Percentiles rank a stretch among this genome's conserved stretches.
Evolutionary conservation across 805 yeast species (phyloP).

Genomic region (Pichia californica): DNA sequence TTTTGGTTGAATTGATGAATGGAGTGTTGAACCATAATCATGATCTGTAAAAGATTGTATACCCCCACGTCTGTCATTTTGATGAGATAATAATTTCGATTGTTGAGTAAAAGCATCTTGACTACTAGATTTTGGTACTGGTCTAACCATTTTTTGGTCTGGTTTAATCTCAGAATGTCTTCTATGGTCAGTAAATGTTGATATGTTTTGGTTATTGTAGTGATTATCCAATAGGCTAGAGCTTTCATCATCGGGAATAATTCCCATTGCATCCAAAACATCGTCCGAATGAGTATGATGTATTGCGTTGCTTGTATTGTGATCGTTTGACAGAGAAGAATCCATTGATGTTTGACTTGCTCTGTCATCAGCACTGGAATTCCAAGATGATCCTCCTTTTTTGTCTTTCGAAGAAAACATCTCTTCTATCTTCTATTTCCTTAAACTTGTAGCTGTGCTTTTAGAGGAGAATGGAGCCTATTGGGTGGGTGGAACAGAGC

Average conservation of each 20-base stretch:
- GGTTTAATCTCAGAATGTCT: slow-evolving; percentile 1
- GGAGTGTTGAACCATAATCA: slow-evolving; percentile 1
- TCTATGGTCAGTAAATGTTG: slow-evolving; percentile 8
- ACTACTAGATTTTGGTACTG: neutral
- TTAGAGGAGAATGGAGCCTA: too few species aligned
- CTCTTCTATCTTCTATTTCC: too few species aligned
- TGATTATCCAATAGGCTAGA: neutral
- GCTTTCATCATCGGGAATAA: slow-evolving; percentile 6
- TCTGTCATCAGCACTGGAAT: neutral
- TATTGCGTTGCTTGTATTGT: neutral
- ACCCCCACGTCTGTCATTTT: slow-evolving; percentile 6
- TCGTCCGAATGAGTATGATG: slow-evolving; percentile 3
- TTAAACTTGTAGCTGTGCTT: too few species aligned
- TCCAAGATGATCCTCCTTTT: too few species aligned
- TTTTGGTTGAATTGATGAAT: neutral
- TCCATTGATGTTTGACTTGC: neutral
- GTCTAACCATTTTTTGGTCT: slow-evolving; percentile 8
- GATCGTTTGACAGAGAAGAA: neutral
- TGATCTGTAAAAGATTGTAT: neutral
- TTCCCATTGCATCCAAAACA: slow-evolving; percentile 13
- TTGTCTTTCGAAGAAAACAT: too few species aligned
- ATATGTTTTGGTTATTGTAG: neutral
- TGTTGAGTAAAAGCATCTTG: slow-evolving; percentile 6
- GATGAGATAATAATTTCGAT: slow-evolving; percentile 3
- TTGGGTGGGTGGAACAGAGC: too few species aligned